Percentiles rank a stretch among this genome's conserved stretches.
These are phyloP conservation scores for Globomyces sp. DNA, from an alignment of 371 early-diverging fungal genomes.

Conservation along the genomic window DNA sequence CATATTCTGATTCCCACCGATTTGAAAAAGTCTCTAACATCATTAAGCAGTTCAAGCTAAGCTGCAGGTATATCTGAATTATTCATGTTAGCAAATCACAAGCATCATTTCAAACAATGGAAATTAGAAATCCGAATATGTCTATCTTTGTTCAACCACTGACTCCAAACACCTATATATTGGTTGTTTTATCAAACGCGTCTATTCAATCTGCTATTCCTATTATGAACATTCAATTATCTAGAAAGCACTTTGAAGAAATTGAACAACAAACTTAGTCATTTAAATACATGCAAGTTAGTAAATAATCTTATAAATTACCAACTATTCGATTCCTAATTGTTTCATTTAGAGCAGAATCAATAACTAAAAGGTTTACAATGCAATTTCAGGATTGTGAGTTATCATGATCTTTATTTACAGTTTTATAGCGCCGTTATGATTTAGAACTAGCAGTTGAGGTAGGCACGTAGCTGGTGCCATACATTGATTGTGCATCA, in stretches of 20 bases:
- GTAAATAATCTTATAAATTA: no score
- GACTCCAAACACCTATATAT: slow-evolving; percentile 91
- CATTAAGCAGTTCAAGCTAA: slow-evolving; percentile 90
- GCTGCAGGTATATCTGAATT: slow-evolving; percentile 50
- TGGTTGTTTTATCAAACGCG: slow-evolving; percentile 85
- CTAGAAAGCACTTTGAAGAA: slow-evolving; percentile 83
- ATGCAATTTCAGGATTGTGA: no score
- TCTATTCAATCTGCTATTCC: slow-evolving; percentile 73
- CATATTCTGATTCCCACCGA: slow-evolving; percentile 62
- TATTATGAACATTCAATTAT: slow-evolving; percentile 78
- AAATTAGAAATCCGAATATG: slow-evolving; percentile 77
- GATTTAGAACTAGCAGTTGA: no score
- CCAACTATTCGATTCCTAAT: no score
- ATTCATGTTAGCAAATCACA: slow-evolving; percentile 57
- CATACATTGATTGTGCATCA: no score
- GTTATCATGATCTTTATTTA: no score
- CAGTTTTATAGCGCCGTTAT: no score
- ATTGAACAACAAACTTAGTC: slow-evolving; percentile 52
- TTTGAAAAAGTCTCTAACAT: slow-evolving; percentile 92
- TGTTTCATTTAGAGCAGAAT: no score
- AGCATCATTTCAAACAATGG: slow-evolving; percentile 85
- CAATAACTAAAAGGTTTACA: no score
- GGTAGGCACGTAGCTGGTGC: no score
- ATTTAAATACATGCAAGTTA: no score
- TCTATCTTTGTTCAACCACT: slow-evolving; percentile 88